Evolutionary conservation across 352 stramenopile species (phyloP), one percentile per base, ranked within the genome.

Genomic region (Phytophthora citricola): DNA sequence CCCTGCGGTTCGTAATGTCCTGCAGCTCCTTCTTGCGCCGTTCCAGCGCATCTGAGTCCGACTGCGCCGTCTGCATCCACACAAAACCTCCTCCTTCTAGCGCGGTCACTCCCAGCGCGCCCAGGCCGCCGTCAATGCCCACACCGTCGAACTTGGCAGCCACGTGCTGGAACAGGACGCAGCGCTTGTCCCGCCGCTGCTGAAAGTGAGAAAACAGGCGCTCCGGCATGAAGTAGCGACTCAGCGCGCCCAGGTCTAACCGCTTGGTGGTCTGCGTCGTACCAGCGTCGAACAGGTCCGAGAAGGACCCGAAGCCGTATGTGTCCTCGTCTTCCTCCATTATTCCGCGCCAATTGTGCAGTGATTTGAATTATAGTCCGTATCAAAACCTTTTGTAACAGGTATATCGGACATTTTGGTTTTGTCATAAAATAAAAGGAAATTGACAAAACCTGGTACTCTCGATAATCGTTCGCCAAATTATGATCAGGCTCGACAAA

Each of bases 221-320:
- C 62, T 90, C 71, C 0, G 71, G 75, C 73, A 84, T 83, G 71
- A 71, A 89, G 56, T 85, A 79, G 48, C 57, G 69, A 31, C 74
- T 78, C 52, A 85, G 58, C 3, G 75, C 73, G 4, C 22, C 24
- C 34, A 81, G 32, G 41, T 87, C 76, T 38, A 90, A 56, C 5
- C 45, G 57, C 52, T 79, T 76, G 9, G 36, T 17, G 2, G 38
- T 27, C 10, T 8, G 58, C 26, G 48, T 14, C 6, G 53, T 10
- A 6, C 45, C 39, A 15, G 22, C 10, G 12, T 62, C 36, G 60
- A 92, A 88, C 65, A 92, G 71, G 8, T 89, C 79, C 24, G 79
- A 76, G 69, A 81, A 84, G 47, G 83, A 86, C 38, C 79, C 76
- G 57, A 90, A 92, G 83, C 81, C 83, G 67, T 89, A 89, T 58